Conservation (phyloP, 2,329 filamentous ascomycete species). For the Cadophora luteo-olivacea region DNA sequence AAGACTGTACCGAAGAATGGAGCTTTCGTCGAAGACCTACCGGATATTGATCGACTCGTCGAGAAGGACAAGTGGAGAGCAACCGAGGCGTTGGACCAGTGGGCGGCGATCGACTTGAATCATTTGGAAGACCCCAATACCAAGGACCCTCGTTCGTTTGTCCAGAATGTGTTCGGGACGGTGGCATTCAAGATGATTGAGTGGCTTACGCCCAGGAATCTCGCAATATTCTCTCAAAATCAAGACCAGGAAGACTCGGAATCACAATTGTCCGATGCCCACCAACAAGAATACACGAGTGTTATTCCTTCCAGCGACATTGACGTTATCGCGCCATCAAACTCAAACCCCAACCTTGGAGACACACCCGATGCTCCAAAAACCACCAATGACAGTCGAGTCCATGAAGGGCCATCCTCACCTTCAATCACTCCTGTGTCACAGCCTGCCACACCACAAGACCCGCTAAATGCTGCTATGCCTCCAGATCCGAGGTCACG, state of each 20-base stretch:
- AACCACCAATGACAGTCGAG: neutral
- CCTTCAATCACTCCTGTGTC: neutral
- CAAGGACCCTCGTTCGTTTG: slow-evolving; percentile 67
- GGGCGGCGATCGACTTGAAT: slow-evolving; percentile 16
- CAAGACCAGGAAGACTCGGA: slow-evolving; percentile 13
- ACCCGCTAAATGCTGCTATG: neutral
- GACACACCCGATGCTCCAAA: neutral
- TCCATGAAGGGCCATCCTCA: neutral
- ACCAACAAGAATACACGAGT: neutral
- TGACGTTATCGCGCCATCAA: neutral
- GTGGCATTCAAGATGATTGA: slow-evolving; percentile 74
- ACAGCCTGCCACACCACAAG: neutral
- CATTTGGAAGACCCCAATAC: slow-evolving; percentile 41
- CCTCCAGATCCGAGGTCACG: neutral
- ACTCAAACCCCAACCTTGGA: neutral
- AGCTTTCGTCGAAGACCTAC: slow-evolving; percentile 10
- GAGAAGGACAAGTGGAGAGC: slow-evolving; percentile 12
- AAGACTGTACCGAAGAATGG: slow-evolving; percentile 13
- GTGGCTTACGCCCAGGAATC: slow-evolving; percentile 66
- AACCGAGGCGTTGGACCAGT: slow-evolving; percentile 11
- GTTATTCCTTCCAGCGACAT: neutral
- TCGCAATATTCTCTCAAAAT: slow-evolving; percentile 34
- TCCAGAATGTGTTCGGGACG: slow-evolving; percentile 70
- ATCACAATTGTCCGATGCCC: neutral
- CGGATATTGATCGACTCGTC: neutral